Conservation (phyloP, 192 early-diverging fungal genomes). For the Coemansia sp. region DNA sequence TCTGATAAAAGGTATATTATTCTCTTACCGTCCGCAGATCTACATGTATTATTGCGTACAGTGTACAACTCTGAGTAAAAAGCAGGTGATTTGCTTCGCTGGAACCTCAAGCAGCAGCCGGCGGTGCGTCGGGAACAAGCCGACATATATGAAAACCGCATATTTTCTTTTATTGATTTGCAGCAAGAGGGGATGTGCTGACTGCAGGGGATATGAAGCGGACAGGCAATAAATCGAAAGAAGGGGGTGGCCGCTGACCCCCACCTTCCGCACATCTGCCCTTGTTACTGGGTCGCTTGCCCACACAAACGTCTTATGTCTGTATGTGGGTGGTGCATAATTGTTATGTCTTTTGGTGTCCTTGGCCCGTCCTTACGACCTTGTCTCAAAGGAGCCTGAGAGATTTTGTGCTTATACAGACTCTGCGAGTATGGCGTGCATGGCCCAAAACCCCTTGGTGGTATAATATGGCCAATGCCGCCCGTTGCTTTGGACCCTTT, state of each 20-base stretch:
- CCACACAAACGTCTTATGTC: background rate
- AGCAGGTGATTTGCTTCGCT: background rate
- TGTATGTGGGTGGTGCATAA: background rate
- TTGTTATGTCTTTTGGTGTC: slow-evolving; percentile 18
- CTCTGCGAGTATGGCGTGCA: slow-evolving; percentile 1
- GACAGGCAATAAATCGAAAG: background rate
- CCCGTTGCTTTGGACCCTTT: background rate
- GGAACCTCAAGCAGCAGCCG: background rate
- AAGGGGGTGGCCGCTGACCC: slow-evolving; percentile 7
- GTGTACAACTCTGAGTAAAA: background rate
- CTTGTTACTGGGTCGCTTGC: slow-evolving; percentile 9
- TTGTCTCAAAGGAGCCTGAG: slow-evolving; percentile 3
- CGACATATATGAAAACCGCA: background rate
- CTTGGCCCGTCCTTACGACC: background rate
- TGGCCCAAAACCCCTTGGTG: slow-evolving; percentile 1
- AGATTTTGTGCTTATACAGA: slow-evolving; percentile 1
- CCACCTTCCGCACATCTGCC: background rate
- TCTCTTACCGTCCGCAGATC: background rate
- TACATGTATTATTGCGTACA: background rate
- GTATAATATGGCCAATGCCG: slow-evolving; percentile 8
- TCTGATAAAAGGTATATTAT: background rate
- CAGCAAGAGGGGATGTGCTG: background rate
- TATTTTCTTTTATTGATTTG: slow-evolving; percentile 1
- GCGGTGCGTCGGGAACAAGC: background rate
- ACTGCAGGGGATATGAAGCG: background rate